A percentile compares a stretch with the other conserved stretches of the same genome.
phyloP scores from a whole-genome alignment of 1,284 basidiomycete species.

The Waitea zeae region DNA sequence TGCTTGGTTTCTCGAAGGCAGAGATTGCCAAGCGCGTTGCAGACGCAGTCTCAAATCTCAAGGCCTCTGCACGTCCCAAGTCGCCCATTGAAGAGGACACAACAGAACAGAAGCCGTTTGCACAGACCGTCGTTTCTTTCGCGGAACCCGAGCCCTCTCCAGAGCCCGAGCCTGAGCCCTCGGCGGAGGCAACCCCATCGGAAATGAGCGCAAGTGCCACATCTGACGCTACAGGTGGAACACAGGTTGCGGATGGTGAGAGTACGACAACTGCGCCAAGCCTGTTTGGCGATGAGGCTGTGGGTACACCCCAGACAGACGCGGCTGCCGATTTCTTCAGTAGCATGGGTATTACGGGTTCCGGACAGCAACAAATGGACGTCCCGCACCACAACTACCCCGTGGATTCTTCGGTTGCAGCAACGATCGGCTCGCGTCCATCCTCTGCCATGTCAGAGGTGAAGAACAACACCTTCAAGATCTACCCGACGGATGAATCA shows the following conservation, averaged over 20 bases:
- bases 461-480: slow-evolving; percentile 75
- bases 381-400: slow-evolving; percentile 70
- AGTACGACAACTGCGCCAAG: slow-evolving; percentile 71
- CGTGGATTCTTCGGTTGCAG: slow-evolving; percentile 77
- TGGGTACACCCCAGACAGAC: slow-evolving; percentile 41
- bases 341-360: slow-evolving; percentile 43
- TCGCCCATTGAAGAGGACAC: slow-evolving; percentile 7
- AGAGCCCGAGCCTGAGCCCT: slow-evolving; percentile 28
- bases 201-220: slow-evolving; percentile 48
- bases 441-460: slow-evolving; percentile 72
- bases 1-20: slow-evolving; percentile 87
- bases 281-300: slow-evolving; percentile 71
- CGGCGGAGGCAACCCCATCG: slow-evolving; percentile 46
- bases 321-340: slow-evolving; percentile 84
- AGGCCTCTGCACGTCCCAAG: slow-evolving; percentile 21
- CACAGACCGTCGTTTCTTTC: slow-evolving; percentile 54
- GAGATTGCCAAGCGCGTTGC: slow-evolving; percentile 71
- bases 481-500: slow-evolving; percentile 80
- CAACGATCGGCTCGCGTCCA: slow-evolving; percentile 75
- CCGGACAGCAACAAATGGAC: slow-evolving; percentile 34
- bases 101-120: slow-evolving; percentile 14
- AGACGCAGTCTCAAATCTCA: slow-evolving; percentile 66
- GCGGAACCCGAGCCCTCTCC: slow-evolving; percentile 42
- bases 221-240: slow-evolving; percentile 46
- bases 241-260: slow-evolving; percentile 49